phyloP scores from a whole-genome alignment of 305 asterid genomes.

The Rubia occidens region DNA sequence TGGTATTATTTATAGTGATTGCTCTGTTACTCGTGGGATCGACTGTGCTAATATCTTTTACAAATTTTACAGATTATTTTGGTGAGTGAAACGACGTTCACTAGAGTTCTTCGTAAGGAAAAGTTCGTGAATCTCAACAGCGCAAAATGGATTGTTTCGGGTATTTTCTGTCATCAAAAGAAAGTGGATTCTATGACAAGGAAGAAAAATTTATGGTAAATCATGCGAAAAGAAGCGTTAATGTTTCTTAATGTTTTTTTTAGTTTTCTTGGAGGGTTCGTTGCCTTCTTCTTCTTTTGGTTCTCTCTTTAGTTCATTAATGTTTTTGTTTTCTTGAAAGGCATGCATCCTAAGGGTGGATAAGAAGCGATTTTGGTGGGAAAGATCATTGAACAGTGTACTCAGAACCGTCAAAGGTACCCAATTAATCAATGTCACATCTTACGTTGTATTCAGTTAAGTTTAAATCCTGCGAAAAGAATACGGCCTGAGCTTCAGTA shows the following conservation, averaged over 20 bases:
- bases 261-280: too few species aligned
- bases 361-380: constrained; percentile 8
- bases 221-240: too few species aligned
- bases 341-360: constrained; percentile 18
- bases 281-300: too few species aligned
- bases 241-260: too few species aligned
- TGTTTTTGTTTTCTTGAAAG: not conserved
- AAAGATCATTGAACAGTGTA: constrained; percentile 10
- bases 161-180: not conserved
- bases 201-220: not conserved
- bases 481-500: not conserved
- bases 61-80: too few species aligned
- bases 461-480: not conserved
- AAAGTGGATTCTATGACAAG: not conserved
- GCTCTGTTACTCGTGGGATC: too few species aligned
- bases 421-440: too few species aligned
- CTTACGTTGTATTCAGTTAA: not conserved
- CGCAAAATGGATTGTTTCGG: not conserved
- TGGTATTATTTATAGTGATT: too few species aligned
- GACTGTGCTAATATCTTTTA: too few species aligned
- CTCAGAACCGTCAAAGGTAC: constrained; percentile 6
- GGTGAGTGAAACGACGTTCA: too few species aligned
- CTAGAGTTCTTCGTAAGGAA: not conserved
- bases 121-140: not conserved
- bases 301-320: not conserved